phyloP scores from a whole-genome alignment of 2,329 filamentous ascomycete species.

The Amesomyces nigricolor region DNA sequence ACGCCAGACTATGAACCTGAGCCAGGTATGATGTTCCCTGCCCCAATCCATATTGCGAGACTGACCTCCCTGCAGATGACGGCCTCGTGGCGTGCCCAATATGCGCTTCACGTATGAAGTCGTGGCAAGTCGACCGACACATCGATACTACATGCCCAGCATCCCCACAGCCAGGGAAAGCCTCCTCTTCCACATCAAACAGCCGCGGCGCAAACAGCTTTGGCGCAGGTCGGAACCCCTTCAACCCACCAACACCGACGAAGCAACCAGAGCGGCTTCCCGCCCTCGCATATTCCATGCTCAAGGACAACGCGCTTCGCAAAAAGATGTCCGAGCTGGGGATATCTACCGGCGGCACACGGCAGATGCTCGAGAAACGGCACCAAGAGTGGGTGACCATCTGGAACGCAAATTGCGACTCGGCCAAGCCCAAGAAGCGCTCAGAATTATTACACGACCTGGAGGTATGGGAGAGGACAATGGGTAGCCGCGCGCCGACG shows the following conservation, averaged over 20 bases:
- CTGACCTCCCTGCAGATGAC: slow-evolving; percentile 46
- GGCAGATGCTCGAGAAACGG: slow-evolving; percentile 65
- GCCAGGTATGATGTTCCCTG: slow-evolving; percentile 25
- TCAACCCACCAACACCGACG: slow-evolving; percentile 27
- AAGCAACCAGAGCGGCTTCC: slow-evolving; percentile 61
- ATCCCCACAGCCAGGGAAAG: slow-evolving; percentile 32
- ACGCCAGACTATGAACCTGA: slow-evolving; percentile 31
- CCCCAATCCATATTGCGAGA: background rate
- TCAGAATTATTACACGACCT: slow-evolving; percentile 70
- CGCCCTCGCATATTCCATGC: slow-evolving; percentile 75
- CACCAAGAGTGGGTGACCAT: slow-evolving; percentile 93
- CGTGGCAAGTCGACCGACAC: slow-evolving; percentile 70
- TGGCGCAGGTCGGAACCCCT: slow-evolving; percentile 22
- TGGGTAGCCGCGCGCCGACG: slow-evolving; percentile 55
- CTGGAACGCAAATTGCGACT: slow-evolving; percentile 96
- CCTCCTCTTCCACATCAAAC: slow-evolving; percentile 24
- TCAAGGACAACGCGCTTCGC: slow-evolving; percentile 72
- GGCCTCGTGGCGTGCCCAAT: slow-evolving; percentile 80
- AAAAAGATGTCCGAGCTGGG: slow-evolving; percentile 80
- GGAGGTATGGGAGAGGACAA: slow-evolving; percentile 78
- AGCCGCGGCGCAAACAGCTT: slow-evolving; percentile 6
- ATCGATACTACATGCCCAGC: slow-evolving; percentile 58
- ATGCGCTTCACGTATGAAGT: slow-evolving; percentile 74
- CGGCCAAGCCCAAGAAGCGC: slow-evolving; percentile 64
- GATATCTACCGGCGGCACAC: slow-evolving; percentile 64